Percentiles rank a stretch among this genome's conserved stretches.
Evolutionary conservation across 1,139 yeast genomes (phyloP).

Genomic region (Saccharomyces hybrid): DNA sequence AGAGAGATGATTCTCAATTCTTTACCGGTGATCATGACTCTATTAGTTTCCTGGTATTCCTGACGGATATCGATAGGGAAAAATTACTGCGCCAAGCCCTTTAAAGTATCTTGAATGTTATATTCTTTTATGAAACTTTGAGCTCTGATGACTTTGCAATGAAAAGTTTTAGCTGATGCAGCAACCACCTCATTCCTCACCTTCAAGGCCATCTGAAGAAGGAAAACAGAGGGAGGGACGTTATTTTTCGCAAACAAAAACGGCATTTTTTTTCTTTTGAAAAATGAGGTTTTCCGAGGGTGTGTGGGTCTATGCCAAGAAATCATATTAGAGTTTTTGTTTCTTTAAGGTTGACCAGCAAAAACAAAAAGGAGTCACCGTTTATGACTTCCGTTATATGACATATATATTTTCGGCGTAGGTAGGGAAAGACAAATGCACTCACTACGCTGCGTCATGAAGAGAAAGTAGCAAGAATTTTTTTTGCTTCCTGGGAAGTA

Average conservation of each 20-base stretch:
- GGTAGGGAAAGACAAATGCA: neutral
- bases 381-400: neutral
- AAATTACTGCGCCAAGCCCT: neutral
- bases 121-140: neutral
- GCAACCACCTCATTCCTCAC: neutral
- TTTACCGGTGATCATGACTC: conserved; percentile 35
- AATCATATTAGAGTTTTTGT: neutral
- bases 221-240: neutral
- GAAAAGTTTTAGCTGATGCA: neutral
- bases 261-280: neutral
- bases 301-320: neutral
- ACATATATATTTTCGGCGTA: too few relatives aligned
- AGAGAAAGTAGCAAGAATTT: neutral
- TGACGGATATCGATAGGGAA: neutral
- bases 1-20: conserved; percentile 69
- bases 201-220: neutral
- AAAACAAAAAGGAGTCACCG: neutral
- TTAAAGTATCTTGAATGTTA: neutral
- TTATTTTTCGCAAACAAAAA: neutral
- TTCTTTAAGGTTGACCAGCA: neutral
- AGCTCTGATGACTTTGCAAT: neutral
- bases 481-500: neutral
- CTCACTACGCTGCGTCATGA: neutral
- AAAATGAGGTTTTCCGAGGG: neutral
- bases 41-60: neutral